Evolutionary conservation across 2,329 filamentous ascomycete genomes (phyloP).

Genomic region (Cladosporium sp.): DNA sequence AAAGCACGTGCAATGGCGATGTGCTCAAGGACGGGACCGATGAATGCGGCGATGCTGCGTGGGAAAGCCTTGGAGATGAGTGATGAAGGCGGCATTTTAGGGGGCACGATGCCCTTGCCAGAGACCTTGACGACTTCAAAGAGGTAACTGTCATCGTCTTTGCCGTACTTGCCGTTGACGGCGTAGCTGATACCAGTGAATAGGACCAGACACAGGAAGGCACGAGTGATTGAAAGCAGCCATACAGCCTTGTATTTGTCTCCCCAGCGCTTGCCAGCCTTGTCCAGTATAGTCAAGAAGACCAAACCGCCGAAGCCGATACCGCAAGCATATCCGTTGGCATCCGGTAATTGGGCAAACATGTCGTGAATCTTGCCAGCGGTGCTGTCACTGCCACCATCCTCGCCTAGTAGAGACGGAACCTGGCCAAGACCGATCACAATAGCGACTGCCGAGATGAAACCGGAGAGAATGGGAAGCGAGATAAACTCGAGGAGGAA

Average conservation of each 20-base stretch:
- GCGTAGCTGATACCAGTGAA: constrained; percentile 66
- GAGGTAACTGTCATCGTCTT: constrained; percentile 47
- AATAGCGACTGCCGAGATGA: constrained; percentile 67
- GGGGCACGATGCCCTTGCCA: constrained; percentile 56
- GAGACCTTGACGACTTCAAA: constrained; percentile 62
- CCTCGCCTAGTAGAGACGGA: constrained; percentile 60
- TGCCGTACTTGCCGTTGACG: constrained; percentile 56
- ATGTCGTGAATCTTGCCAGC: constrained; percentile 62
- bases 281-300: constrained; percentile 59
- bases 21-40: constrained; percentile 64
- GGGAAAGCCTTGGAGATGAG: constrained; percentile 58
- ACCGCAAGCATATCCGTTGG: constrained; percentile 60
- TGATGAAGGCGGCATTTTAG: constrained; percentile 49
- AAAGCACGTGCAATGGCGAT: constrained; percentile 67
- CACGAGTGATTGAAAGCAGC: constrained; percentile 61
- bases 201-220: constrained; percentile 61
- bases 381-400: constrained; percentile 53
- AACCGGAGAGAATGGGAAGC: constrained; percentile 64
- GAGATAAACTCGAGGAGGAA: constrained; percentile 69
- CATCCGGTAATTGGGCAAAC: constrained; percentile 58
- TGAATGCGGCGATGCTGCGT: constrained; percentile 61
- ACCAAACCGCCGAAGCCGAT: constrained; percentile 62
- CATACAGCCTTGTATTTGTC: constrained; percentile 60
- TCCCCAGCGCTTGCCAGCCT: constrained; percentile 61
- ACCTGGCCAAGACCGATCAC: constrained; percentile 66